Conservation (phyloP, 2,329 filamentous ascomycete species). For the Gliomastix tumulicola region DNA sequence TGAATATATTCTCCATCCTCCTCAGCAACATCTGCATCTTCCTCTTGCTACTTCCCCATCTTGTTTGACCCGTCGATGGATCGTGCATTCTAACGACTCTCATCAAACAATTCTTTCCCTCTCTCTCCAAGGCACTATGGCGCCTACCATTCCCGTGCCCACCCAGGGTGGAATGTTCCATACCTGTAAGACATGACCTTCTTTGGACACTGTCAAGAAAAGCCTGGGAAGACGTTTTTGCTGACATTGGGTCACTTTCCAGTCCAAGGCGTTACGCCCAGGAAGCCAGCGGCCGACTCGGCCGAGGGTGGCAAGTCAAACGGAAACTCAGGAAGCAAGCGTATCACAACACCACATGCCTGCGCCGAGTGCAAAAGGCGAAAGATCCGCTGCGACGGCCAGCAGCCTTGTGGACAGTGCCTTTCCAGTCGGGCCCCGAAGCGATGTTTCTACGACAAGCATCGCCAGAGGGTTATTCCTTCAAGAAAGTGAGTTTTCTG, state of each 20-base stretch:
- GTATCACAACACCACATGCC: slow-evolving; percentile 53
- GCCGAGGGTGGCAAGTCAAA: slow-evolving; percentile 27
- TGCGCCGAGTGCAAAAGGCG: slow-evolving; percentile 73
- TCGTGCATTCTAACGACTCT: too few species aligned
- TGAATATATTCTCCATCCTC: too few species aligned
- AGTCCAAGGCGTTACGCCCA: slow-evolving; percentile 45
- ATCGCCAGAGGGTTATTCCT: slow-evolving; percentile 67
- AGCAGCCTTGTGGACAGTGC: slow-evolving; percentile 76
- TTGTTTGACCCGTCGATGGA: too few species aligned
- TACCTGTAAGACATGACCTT: slow-evolving; percentile 15
- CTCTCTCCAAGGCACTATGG: too few species aligned
- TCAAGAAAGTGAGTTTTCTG: slow-evolving; percentile 65
- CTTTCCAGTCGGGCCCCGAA: slow-evolving; percentile 75
- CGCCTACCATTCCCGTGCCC: slow-evolving; percentile 37
- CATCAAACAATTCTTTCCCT: too few species aligned
- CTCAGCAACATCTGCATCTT: too few species aligned
- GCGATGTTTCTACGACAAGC: slow-evolving; percentile 74
- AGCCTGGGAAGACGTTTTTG: too few species aligned
- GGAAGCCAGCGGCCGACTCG: slow-evolving; percentile 37
- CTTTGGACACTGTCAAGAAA: too few species aligned
- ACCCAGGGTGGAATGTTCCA: slow-evolving; percentile 46
- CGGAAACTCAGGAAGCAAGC: slow-evolving; percentile 30
- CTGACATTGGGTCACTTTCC: neutral
- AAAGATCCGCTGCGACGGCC: slow-evolving; percentile 79
- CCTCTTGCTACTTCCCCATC: too few species aligned